Evolutionary conservation across 345 rosid genomes (phyloP).

Genomic region (Pistacia vera): DNA sequence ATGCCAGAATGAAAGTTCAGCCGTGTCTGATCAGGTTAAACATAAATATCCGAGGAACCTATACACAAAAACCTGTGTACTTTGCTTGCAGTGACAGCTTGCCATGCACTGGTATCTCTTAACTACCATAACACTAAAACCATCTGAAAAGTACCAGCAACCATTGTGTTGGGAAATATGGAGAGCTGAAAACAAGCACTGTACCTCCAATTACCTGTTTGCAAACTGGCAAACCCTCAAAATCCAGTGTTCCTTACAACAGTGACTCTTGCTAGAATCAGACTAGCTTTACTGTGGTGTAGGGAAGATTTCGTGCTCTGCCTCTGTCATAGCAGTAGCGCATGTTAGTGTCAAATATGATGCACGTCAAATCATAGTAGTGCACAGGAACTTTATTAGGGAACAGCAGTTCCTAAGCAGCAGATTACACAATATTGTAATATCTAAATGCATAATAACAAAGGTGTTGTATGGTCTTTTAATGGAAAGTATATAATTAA

Average conservation of each 20-base stretch:
- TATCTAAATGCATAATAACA: not conserved
- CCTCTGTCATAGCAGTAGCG: not conserved
- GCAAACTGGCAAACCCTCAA: conserved; percentile 49
- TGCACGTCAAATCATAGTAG: conserved; percentile 7
- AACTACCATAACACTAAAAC: conserved; percentile 53
- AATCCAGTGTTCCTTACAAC: conserved; percentile 24
- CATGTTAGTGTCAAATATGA: not conserved
- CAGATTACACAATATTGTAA: not conserved
- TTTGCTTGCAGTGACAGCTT: conserved; percentile 82
- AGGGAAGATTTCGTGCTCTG: not conserved
- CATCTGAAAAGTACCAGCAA: conserved; percentile 40
- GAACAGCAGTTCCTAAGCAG: conserved; percentile 3
- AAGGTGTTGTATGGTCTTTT: not conserved
- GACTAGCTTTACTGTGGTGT: not conserved
- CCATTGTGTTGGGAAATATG: conserved; percentile 87
- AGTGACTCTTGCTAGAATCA: conserved; percentile 46
- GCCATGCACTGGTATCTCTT: conserved; percentile 80
- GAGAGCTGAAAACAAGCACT: conserved; percentile 59
- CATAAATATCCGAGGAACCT: conserved; percentile 73
- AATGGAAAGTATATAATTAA: not conserved
- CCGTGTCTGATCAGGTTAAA: conserved; percentile 71
- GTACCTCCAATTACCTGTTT: conserved; percentile 71
- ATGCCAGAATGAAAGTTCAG: conserved; percentile 70
- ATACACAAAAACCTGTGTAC: conserved; percentile 58
- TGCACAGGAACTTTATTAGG: conserved; percentile 1